Evolutionary conservation across 2,329 filamentous ascomycete genomes (phyloP), one percentile per base, ranked within the genome.

Genomic region (Diaporthe eres): DNA sequence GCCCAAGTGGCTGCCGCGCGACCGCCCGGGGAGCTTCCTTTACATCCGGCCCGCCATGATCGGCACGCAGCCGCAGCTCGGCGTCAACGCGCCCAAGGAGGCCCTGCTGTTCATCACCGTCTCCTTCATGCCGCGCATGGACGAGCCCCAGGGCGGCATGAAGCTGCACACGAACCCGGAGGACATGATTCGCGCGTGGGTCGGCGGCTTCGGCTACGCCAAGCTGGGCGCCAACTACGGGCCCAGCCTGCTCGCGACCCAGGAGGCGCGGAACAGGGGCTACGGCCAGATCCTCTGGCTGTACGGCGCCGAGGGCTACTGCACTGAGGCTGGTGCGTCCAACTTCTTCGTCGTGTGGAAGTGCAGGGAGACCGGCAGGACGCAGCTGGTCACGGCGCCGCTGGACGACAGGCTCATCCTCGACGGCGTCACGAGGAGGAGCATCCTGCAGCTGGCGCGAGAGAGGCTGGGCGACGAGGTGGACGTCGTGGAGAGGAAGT

Each of bases 161-260:
- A 93, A 90, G 80, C 90, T 98, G 61, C 90, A 96, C 82, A 96
- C 95, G 0, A 94, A 91, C 61, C 90, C 91, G 74, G 92, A 96
- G 79, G 94, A 98, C 83, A 94, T 93, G 87, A 92, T 98, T 75
- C 93, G 96, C 78, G 95, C 96, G 17, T 98, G 96, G 96, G 95
- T 95, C 28, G 96, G 96, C 77, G 96, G 96, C 13, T 98, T 97
- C 83, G 96, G 96, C 0, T 96, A 94, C 82, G 95, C 95, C 77
- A 98, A 98, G 86, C 91, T 98, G 47, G 96, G 96, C 73, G 96
- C 96, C 77, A 98, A 98, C 88, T 98, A 98, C 84, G 96, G 96
- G 0, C 96, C 96, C 25, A 93, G 91, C 28, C 88, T 98, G 72
- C 88, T 95, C 72, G 94, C 95, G 4, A 95, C 95, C 67, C 89